Percentiles rank a stretch among this genome's conserved stretches.
These are phyloP conservation scores for Lachnellula cervina DNA, from an alignment of 2,329 filamentous ascomycete species.

Conservation along the genomic window DNA sequence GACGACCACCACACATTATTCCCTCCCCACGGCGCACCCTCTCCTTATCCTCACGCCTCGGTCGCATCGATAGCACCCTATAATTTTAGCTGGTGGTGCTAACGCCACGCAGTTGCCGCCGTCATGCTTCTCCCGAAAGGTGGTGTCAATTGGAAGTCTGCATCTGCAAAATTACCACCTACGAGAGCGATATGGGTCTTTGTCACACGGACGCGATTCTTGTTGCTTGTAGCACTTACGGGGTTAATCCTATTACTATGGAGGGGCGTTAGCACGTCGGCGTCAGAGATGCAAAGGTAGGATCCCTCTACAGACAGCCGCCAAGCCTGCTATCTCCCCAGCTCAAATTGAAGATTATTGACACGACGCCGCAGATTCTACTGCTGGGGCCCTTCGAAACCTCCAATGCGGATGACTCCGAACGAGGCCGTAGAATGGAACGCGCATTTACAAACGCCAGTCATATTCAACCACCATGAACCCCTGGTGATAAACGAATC, in stretches of 20 bases:
- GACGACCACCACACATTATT: constrained; percentile 2
- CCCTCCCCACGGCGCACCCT: constrained; percentile 12
- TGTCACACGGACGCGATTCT: constrained; percentile 70
- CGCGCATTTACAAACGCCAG: constrained; percentile 81
- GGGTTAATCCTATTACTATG: constrained; percentile 77
- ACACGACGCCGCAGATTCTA: constrained; percentile 65
- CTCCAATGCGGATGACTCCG: constrained; percentile 90
- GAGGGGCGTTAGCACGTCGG: constrained; percentile 75
- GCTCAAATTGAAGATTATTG: constrained; percentile 6
- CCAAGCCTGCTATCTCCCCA: not conserved
- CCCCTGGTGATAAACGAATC: constrained; percentile 78
- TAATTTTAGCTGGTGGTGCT: constrained; percentile 35
- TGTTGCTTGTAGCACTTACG: constrained; percentile 66
- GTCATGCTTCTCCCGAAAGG: constrained; percentile 87
- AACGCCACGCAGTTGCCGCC: constrained; percentile 37
- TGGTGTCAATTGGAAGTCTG: constrained; percentile 88
- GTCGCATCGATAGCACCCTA: constrained; percentile 26
- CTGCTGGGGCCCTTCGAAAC: constrained; percentile 91
- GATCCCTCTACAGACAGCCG: constrained; percentile 11
- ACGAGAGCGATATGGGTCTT: constrained; percentile 66
- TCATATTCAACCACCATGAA: constrained; percentile 93
- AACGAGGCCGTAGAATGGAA: constrained; percentile 92
- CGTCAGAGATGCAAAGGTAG: constrained; percentile 86
- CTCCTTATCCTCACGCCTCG: constrained; percentile 3
- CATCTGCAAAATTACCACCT: constrained; percentile 72